phyloP scores from a whole-genome alignment of 108 stramenopile species.

The Parietichytrium sp. region DNA sequence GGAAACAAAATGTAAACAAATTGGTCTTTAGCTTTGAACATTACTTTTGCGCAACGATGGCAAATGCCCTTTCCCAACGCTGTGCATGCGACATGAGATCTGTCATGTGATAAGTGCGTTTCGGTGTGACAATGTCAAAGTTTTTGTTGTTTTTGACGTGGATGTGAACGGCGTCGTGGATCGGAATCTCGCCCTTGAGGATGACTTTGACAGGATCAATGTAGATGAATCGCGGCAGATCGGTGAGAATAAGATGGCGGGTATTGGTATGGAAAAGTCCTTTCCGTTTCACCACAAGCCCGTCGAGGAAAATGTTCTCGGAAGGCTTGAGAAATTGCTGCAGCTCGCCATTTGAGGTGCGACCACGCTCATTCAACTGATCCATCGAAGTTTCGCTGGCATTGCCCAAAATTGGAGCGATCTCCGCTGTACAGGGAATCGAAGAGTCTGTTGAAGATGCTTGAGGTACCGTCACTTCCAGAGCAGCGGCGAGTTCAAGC shows the following conservation, averaged over 20 bases:
- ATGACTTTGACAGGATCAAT: constrained; percentile 3
- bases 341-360: constrained; percentile 29
- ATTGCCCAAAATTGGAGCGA: too few relatives aligned
- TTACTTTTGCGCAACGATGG: neutral
- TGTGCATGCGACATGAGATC: constrained; percentile 27
- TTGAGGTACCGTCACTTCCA: neutral
- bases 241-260: constrained; percentile 42
- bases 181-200: constrained; percentile 40
- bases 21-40: neutral
- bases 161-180: neutral
- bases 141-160: constrained; percentile 38
- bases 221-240: constrained; percentile 10
- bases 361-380: too few relatives aligned
- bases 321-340: constrained; percentile 16
- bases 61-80: constrained; percentile 13
- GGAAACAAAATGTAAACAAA: neutral
- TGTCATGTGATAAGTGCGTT: constrained; percentile 30
- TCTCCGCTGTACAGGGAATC: neutral
- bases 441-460: neutral
- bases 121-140: constrained; percentile 38
- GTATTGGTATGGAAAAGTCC: neutral
- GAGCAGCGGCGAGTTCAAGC: neutral
- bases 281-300: constrained; percentile 29
- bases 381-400: too few relatives aligned
- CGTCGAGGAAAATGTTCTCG: constrained; percentile 21